These are phyloP conservation scores for Parasitella parasitica DNA, from an alignment of 371 early-diverging fungal genomes.

Conservation along the genomic window DNA sequence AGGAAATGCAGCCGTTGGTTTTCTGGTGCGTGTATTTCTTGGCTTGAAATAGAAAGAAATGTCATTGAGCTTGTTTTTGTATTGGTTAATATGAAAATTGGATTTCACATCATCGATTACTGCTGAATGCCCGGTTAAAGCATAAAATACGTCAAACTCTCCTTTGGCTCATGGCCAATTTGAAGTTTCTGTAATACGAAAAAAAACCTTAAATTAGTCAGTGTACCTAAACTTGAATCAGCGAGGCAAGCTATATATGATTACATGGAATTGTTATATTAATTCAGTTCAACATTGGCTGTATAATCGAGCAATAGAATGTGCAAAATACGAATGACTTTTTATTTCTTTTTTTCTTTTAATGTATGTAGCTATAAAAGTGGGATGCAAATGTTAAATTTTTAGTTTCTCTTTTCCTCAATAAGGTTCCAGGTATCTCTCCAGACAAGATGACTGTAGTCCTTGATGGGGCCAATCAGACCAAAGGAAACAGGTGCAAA, in stretches of 20 bases:
- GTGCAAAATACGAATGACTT: not conserved
- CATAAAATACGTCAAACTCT: no score
- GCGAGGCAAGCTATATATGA: not conserved
- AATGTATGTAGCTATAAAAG: no score
- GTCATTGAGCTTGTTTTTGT: no score
- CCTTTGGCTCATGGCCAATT: not conserved
- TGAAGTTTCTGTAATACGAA: not conserved
- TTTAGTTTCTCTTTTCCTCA: conserved; percentile 25
- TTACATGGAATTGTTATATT: not conserved
- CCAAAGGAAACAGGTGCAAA: conserved; percentile 89
- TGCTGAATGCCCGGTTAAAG: no score
- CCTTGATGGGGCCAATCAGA: conserved; percentile 69
- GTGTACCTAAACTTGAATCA: no score
- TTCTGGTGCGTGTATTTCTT: no score
- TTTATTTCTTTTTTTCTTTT: not conserved
- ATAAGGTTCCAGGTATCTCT: conserved; percentile 57
- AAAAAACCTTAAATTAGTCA: not conserved
- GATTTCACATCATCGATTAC: no score
- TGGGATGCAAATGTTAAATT: not conserved
- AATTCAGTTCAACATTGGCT: no score
- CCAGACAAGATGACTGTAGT: conserved; percentile 55
- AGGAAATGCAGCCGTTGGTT: no score
- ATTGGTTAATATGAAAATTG: no score
- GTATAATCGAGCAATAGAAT: no score
- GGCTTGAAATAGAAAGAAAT: no score